Percentiles rank a stretch among this genome's conserved stretches.
phyloP scores from a whole-genome alignment of 1,139 yeast species.

The Diutina pseudorugosa region DNA sequence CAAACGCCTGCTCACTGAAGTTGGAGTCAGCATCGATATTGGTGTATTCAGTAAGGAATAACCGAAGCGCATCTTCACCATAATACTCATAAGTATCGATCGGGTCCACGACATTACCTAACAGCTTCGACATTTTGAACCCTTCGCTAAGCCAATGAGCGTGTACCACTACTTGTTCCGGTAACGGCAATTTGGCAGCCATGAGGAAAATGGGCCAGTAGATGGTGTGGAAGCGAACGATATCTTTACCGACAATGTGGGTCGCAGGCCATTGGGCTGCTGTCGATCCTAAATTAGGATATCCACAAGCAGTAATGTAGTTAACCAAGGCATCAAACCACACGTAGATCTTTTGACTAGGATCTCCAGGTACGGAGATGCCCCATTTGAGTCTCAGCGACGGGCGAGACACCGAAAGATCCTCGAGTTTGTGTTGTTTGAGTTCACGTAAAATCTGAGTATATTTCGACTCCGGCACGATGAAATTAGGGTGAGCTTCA shows the following conservation, averaged over 20 bases:
- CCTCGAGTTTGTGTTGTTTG: conserved; percentile 33
- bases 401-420: conserved; percentile 81
- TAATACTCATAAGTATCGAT: conserved; percentile 43
- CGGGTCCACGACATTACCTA: conserved; percentile 96
- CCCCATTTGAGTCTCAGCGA: conserved; percentile 77
- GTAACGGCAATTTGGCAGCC: conserved; percentile 67
- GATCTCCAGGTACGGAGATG: conserved; percentile 74
- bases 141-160: conserved; percentile 93
- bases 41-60: conserved; percentile 68
- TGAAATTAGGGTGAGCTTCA: conserved; percentile 40
- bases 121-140: conserved; percentile 82
- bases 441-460: conserved; percentile 49
- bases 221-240: conserved; percentile 73
- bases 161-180: conserved; percentile 72
- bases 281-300: conserved; percentile 21
- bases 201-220: conserved; percentile 91
- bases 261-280: conserved; percentile 45
- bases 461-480: conserved; percentile 52
- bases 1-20: conserved; percentile 50
- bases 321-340: conserved; percentile 96
- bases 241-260: conserved; percentile 89
- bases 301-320: conserved; percentile 68
- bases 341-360: conserved; percentile 72
- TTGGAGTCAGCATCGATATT: conserved; percentile 70
- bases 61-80: conserved; percentile 65